phyloP scores from a whole-genome alignment of 2,329 filamentous ascomycete genomes.

The Colletotrichum tanaceti region DNA sequence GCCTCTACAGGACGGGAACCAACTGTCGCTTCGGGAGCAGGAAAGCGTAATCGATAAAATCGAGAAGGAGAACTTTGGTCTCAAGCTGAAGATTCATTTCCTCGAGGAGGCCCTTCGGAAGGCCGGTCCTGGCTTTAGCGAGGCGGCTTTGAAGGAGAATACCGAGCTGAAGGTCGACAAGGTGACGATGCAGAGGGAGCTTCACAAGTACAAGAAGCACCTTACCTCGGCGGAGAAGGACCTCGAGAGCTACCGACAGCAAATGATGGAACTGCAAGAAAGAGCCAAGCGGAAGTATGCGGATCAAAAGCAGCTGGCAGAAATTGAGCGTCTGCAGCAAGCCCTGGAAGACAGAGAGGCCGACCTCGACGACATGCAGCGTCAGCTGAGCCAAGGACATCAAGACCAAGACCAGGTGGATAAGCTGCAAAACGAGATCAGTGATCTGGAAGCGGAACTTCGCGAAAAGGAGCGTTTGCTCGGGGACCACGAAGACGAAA shows the following conservation, averaged over 20 bases:
- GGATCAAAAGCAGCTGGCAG: conserved; percentile 74
- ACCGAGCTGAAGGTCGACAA: conserved; percentile 95
- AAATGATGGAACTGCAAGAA: conserved; percentile 85
- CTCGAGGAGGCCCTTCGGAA: conserved; percentile 91
- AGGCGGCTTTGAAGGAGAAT: conserved; percentile 91
- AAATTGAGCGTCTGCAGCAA: conserved; percentile 68
- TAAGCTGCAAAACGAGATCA: conserved; percentile 78
- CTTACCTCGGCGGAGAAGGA: conserved; percentile 86
- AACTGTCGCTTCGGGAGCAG: conserved; percentile 91
- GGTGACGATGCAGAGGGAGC: conserved; percentile 87
- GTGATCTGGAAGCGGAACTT: conserved; percentile 79
- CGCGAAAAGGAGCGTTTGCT: conserved; percentile 80
- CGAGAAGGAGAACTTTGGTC: conserved; percentile 97
- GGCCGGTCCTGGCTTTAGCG: conserved; percentile 88
- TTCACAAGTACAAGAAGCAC: conserved; percentile 87
- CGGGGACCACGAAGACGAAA: conserved; percentile 79
- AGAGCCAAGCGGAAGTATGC: conserved; percentile 81
- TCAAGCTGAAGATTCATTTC: conserved; percentile 98
- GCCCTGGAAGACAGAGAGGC: conserved; percentile 68
- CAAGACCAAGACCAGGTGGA: conserved; percentile 69
- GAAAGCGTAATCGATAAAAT: conserved; percentile 96
- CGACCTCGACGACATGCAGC: conserved; percentile 70
- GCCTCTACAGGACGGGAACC: conserved; percentile 85
- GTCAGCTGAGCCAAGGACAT: conserved; percentile 67
- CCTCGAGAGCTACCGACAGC: conserved; percentile 83